phyloP scores from a whole-genome alignment of 2,329 filamentous ascomycete species.

The Colletotrichum salicis region DNA sequence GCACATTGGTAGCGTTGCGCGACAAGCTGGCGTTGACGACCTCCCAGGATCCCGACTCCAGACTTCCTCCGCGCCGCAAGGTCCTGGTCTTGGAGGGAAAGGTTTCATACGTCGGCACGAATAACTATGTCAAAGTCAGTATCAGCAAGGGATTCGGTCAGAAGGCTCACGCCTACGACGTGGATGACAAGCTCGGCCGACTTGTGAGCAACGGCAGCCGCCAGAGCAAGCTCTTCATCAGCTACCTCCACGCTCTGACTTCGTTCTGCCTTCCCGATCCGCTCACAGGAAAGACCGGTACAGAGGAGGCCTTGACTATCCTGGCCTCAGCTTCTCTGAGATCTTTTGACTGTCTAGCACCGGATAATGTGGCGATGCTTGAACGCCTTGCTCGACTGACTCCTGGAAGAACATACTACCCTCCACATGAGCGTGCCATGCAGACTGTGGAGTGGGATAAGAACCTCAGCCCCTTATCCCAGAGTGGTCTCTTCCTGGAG shows the following conservation, averaged over 20 bases:
- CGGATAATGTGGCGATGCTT: too few relatives aligned
- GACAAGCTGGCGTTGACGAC: constrained; percentile 59
- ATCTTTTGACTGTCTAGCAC: constrained; percentile 57
- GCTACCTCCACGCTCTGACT: constrained; percentile 65
- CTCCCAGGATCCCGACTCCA: constrained; percentile 42
- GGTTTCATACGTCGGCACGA: constrained; percentile 33
- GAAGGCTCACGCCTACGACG: constrained; percentile 53
- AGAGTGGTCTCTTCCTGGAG: constrained; percentile 55
- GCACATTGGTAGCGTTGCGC: constrained; percentile 58
- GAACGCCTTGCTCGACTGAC: too few relatives aligned
- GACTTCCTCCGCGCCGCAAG: constrained; percentile 52
- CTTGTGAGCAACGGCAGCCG: constrained; percentile 62
- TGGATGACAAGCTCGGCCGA: constrained; percentile 61
- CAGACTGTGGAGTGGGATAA: constrained; percentile 56
- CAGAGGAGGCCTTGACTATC: constrained; percentile 62
- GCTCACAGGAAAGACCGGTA: constrained; percentile 61
- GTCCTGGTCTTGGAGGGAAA: constrained; percentile 1
- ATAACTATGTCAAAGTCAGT: constrained; percentile 48
- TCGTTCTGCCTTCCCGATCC: constrained; percentile 61
- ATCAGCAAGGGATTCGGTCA: constrained; percentile 41
- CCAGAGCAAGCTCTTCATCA: constrained; percentile 62
- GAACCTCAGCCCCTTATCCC: constrained; percentile 52
- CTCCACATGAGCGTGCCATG: constrained; percentile 53
- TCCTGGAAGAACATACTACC: constrained; percentile 59
- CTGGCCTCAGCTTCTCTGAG: constrained; percentile 58